phyloP scores from a whole-genome alignment of 306 rosid genomes.

The Ceratonia siliqua region DNA sequence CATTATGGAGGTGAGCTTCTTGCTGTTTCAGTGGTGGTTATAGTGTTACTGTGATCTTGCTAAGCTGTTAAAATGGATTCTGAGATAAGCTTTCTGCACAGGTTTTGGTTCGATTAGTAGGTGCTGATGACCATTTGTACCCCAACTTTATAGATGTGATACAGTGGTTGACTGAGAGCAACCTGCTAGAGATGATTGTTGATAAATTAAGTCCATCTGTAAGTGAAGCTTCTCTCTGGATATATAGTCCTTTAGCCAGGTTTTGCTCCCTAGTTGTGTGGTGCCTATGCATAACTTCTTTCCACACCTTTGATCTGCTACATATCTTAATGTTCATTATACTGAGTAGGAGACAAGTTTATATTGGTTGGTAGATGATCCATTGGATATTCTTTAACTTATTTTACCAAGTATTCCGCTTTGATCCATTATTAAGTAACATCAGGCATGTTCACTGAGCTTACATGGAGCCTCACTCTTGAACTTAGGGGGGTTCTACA shows the following conservation, averaged over 20 bases:
- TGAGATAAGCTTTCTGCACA: constrained; percentile 44
- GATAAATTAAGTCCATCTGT: constrained; percentile 92
- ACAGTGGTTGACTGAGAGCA: constrained; percentile 97
- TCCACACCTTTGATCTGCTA: background rate
- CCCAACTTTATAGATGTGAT: constrained; percentile 93
- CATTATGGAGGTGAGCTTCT: constrained; percentile 85
- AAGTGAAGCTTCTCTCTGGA: constrained; percentile 45
- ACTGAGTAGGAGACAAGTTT: constrained; percentile 25
- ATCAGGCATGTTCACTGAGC: constrained; percentile 4
- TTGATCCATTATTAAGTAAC: background rate
- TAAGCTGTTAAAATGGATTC: constrained; percentile 23
- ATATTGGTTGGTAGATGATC: constrained; percentile 29
- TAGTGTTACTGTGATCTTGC: constrained; percentile 9
- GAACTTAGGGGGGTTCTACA: background rate
- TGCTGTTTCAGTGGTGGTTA: constrained; percentile 1
- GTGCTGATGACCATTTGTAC: constrained; percentile 90
- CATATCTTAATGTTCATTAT: background rate
- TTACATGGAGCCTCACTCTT: constrained; percentile 5
- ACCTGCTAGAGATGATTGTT: constrained; percentile 94
- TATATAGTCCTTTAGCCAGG: constrained; percentile 25
- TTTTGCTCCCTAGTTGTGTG: constrained; percentile 12
- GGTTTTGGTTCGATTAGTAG: constrained; percentile 96
- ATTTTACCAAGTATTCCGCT: background rate
- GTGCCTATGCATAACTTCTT: background rate
- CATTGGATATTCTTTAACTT: constrained; percentile 6